Conservation (phyloP, 768 basidiomycete genomes). For the Psilocybe subaeruginosa region DNA sequence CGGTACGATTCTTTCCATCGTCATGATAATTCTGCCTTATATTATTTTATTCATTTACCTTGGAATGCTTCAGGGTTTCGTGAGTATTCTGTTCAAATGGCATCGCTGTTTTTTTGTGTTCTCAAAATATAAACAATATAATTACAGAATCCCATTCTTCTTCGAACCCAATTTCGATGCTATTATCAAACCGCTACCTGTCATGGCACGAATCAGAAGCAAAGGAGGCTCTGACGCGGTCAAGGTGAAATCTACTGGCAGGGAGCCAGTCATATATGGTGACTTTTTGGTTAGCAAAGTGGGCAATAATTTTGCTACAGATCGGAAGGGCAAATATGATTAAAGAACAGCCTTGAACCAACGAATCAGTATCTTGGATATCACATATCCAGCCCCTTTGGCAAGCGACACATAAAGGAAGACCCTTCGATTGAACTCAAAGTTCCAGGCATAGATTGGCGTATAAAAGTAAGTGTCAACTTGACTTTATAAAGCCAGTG, state of each 20-base stretch:
- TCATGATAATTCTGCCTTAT: neutral
- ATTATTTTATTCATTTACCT: neutral
- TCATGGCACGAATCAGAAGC: constrained; percentile 33
- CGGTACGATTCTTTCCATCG: constrained; percentile 34
- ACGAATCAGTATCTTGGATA: no score
- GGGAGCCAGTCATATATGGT: constrained; percentile 68
- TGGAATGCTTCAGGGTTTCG: constrained; percentile 59
- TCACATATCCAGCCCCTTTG: no score
- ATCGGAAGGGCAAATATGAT: constrained; percentile 42
- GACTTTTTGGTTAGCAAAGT: constrained; percentile 79
- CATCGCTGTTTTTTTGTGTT: neutral
- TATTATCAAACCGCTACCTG: constrained; percentile 62
- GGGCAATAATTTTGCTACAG: constrained; percentile 63
- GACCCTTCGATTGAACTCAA: no score
- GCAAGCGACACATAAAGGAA: no score
- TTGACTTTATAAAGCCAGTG: no score
- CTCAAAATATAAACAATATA: constrained; percentile 1
- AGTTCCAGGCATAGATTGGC: no score
- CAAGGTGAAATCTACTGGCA: constrained; percentile 33
- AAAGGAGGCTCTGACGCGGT: neutral
- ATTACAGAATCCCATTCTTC: constrained; percentile 83
- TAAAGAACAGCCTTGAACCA: neutral
- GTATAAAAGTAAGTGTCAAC: no score
- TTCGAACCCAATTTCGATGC: constrained; percentile 91
- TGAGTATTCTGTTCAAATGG: constrained; percentile 37